Conservation (phyloP, 2,329 filamentous ascomycete species). For the Verticillium longisporum region DNA sequence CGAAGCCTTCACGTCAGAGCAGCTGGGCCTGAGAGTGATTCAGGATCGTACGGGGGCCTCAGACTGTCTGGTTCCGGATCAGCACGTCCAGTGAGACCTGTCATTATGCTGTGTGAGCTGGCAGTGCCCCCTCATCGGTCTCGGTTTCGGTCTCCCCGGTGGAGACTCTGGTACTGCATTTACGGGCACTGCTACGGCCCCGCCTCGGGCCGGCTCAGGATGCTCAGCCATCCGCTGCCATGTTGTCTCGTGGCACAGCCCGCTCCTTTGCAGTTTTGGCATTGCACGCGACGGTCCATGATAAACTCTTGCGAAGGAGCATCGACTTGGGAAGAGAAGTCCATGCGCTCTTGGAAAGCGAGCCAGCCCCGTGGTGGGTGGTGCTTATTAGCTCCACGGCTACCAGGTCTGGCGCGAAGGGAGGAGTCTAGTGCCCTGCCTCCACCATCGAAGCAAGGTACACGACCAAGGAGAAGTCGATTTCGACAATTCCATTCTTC, state of each 20-base stretch:
- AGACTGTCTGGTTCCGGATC: too few species aligned
- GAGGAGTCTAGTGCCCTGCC: not conserved
- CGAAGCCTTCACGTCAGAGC: not conserved
- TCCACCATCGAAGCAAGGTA: not conserved
- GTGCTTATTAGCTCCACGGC: too few species aligned
- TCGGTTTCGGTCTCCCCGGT: not conserved
- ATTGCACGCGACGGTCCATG: not conserved
- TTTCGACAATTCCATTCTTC: not conserved
- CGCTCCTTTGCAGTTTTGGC: not conserved
- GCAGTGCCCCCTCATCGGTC: not conserved
- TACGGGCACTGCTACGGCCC: not conserved
- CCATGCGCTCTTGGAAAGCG: too few species aligned
- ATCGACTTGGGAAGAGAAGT: not conserved
- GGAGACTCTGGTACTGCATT: not conserved
- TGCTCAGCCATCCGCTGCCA: not conserved
- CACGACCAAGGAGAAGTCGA: not conserved
- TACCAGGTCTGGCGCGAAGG: not conserved
- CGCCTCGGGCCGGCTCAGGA: not conserved
- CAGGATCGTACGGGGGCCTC: too few species aligned
- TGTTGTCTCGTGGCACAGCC: not conserved
- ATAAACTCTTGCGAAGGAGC: not conserved
- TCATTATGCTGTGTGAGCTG: not conserved
- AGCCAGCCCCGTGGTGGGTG: too few species aligned
- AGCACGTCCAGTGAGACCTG: not conserved
- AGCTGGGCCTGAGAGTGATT: too few species aligned